A percentile compares a stretch with the other conserved stretches of the same genome.
phyloP scores from a whole-genome alignment of 176 grass and related monocot genomes.

The Melocanna baccifera region DNA sequence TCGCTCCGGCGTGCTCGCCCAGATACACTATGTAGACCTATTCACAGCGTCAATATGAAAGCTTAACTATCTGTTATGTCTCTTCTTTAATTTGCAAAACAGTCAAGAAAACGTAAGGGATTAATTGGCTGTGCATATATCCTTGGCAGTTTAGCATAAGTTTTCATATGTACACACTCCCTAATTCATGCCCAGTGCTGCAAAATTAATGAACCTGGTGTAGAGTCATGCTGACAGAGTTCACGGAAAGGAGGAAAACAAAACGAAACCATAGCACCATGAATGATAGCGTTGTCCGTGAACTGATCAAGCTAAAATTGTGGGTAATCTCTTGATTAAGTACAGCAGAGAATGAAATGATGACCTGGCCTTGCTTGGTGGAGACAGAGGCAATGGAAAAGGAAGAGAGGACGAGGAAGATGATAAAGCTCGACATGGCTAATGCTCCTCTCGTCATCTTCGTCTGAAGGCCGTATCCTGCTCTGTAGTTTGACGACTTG shows the following conservation, averaged over 20 bases:
- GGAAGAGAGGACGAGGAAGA: conserved; percentile 30
- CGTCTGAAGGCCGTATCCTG: neutral
- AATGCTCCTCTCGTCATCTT: conserved; percentile 11
- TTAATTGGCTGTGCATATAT: neutral
- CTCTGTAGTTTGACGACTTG: neutral
- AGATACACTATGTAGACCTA: conserved; percentile 86
- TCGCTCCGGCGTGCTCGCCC: conserved; percentile 49
- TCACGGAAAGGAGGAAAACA: neutral
- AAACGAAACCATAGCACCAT: neutral
- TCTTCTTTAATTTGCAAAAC: neutral
- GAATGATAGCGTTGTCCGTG: neutral
- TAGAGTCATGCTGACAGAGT: neutral
- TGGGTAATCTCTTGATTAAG: conserved; percentile 3
- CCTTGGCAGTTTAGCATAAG: neutral
- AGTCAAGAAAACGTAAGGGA: neutral
- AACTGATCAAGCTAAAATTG: neutral
- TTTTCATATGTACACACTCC: neutral
- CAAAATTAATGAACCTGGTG: neutral
- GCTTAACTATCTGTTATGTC: neutral
- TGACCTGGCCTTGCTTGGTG: conserved; percentile 51
- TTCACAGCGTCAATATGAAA: neutral
- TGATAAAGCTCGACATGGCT: conserved; percentile 21
- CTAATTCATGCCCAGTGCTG: neutral
- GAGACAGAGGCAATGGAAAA: conserved; percentile 32
- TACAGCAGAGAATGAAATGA: neutral